These are phyloP conservation scores for Shiraia sp. DNA, from an alignment of 2,329 filamentous ascomycete species.

Conservation along the genomic window DNA sequence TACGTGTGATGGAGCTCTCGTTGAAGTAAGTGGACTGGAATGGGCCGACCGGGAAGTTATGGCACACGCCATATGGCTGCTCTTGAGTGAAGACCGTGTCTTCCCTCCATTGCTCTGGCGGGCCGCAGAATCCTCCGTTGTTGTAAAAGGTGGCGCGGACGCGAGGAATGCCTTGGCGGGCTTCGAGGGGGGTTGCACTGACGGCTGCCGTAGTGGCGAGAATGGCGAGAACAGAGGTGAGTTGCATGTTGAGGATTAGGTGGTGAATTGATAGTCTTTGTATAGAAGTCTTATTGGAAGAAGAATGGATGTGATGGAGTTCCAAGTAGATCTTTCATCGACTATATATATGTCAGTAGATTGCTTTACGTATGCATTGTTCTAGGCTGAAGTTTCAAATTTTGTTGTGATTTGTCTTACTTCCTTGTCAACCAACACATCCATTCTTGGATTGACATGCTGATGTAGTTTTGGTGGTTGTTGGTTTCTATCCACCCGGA, in stretches of 20 bases:
- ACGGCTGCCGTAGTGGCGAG: conserved; percentile 5
- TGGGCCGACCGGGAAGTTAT: conserved; percentile 9
- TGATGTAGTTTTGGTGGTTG: too few species aligned
- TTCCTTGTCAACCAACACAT: too few species aligned
- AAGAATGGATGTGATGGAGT: too few species aligned
- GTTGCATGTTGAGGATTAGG: conserved; percentile 5
- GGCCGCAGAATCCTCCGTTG: conserved; percentile 6
- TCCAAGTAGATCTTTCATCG: too few species aligned
- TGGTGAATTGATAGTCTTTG: too few species aligned
- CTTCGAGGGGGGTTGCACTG: conserved; percentile 5
- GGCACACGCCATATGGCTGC: conserved; percentile 6
- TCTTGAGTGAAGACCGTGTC: conserved; percentile 13
- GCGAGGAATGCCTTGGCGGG: conserved; percentile 7
- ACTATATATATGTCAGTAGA: too few species aligned
- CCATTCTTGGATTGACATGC: too few species aligned
- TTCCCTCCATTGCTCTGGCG: conserved; percentile 5
- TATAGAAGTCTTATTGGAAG: too few species aligned
- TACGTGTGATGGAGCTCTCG: conserved; percentile 8
- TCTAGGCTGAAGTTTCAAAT: too few species aligned
- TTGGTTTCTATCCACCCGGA: too few species aligned
- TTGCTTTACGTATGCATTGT: too few species aligned
- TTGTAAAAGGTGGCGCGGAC: conserved; percentile 13
- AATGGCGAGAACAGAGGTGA: conserved; percentile 5
- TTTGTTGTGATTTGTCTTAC: too few species aligned
- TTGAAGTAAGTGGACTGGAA: conserved; percentile 10